phyloP scores from a whole-genome alignment of 192 early-diverging fungal species.

The Coemansia asiatica region DNA sequence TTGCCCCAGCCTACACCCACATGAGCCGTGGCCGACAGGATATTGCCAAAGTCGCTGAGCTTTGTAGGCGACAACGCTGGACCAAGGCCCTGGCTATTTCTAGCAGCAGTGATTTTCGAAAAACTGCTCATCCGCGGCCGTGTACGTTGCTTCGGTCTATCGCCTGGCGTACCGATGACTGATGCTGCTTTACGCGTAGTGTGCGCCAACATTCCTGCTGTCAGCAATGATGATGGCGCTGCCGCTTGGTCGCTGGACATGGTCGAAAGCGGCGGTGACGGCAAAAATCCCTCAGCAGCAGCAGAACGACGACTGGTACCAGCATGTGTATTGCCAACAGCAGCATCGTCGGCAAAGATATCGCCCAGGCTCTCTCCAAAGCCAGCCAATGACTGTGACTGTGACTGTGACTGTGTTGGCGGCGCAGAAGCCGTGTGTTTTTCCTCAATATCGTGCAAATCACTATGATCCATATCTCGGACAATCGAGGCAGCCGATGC shows the following conservation, averaged over 20 bases:
- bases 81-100: not conserved
- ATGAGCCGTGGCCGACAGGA: conserved; percentile 37
- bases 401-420: no score
- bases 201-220: not conserved
- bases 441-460: not conserved
- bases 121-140: conserved; percentile 39
- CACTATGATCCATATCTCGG: not conserved
- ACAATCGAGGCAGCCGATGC: not conserved
- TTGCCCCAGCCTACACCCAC: conserved; percentile 52
- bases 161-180: conserved; percentile 24
- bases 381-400: not conserved
- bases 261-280: conserved; percentile 27
- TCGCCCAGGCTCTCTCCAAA: conserved; percentile 30
- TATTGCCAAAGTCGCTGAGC: conserved; percentile 16
- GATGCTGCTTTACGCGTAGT: conserved; percentile 41
- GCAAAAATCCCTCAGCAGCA: not conserved
- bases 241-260: conserved; percentile 3
- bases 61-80: conserved; percentile 13
- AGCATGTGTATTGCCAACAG: not conserved
- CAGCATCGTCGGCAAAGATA: conserved; percentile 35
- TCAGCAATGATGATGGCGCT: not conserved
- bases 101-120: conserved; percentile 9
- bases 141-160: conserved; percentile 8
- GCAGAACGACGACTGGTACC: not conserved
- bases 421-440: not conserved